Evolutionary conservation across 805 yeast species (phyloP).

Genomic region (Saturnispora hagleri): DNA sequence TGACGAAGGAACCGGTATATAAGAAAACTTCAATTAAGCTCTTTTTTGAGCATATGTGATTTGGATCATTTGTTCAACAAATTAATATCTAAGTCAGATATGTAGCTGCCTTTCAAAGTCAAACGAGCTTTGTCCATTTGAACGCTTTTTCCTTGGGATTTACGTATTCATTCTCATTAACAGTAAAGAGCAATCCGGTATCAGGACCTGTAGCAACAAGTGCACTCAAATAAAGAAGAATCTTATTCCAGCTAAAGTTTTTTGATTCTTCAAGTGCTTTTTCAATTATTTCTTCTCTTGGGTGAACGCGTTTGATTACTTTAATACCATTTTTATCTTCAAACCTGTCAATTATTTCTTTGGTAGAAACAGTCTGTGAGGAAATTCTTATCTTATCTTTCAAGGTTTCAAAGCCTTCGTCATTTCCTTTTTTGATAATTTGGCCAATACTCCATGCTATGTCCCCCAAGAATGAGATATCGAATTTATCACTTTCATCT

Average conservation of each 20-base stretch:
- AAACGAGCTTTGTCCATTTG: slow-evolving; percentile 32
- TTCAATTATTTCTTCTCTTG: slow-evolving; percentile 26
- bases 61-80: no score
- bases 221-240: slow-evolving; percentile 31
- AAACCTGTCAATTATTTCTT: slow-evolving; percentile 32
- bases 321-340: slow-evolving; percentile 31
- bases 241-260: slow-evolving; percentile 28
- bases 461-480: slow-evolving; percentile 32
- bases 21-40: no score
- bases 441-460: slow-evolving; percentile 37
- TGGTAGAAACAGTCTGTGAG: slow-evolving; percentile 33
- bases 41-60: no score
- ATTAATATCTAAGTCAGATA: no score
- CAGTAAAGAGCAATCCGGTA: slow-evolving; percentile 28
- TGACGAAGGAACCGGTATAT: no score
- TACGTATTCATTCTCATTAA: slow-evolving; percentile 33
- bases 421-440: slow-evolving; percentile 28
- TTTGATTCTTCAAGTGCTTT: slow-evolving; percentile 25
- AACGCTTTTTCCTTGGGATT: slow-evolving; percentile 37
- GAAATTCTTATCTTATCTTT: slow-evolving; percentile 38
- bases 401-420: slow-evolving; percentile 22
- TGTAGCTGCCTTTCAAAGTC: no score
- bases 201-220: slow-evolving; percentile 33
- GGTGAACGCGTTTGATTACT: slow-evolving; percentile 26
- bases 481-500: slow-evolving; percentile 28